Conservation (phyloP, 306 rosid genomes). For the Vicia faba region DNA sequence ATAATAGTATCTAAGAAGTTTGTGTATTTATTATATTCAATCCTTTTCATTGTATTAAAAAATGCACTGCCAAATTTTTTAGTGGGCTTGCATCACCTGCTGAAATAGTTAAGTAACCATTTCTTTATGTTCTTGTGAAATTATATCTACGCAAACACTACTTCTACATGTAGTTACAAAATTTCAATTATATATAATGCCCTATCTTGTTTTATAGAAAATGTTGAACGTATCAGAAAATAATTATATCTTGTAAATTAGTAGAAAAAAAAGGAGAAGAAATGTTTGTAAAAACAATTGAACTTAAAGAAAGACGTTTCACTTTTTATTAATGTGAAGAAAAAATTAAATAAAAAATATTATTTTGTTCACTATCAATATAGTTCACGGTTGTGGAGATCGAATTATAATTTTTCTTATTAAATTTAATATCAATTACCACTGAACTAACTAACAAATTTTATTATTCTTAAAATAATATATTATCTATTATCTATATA, state of each 20-base stretch:
- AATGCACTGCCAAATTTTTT: constrained; percentile 5
- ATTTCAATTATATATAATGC: neutral
- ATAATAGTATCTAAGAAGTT: constrained; percentile 32
- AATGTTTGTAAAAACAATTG: neutral
- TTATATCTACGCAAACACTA: constrained; percentile 23
- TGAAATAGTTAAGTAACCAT: constrained; percentile 11
- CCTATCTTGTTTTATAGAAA: neutral
- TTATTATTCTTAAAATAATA: too few relatives aligned
- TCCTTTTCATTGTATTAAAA: neutral
- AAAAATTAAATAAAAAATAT: too few relatives aligned
- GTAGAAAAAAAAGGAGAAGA: neutral
- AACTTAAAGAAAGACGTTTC: neutral
- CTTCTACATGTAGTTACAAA: neutral
- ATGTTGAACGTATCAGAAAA: neutral
- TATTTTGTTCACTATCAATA: too few relatives aligned
- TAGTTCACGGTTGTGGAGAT: too few relatives aligned
- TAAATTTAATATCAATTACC: too few relatives aligned
- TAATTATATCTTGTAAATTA: neutral
- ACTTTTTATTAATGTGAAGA: too few relatives aligned
- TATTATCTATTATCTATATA: too few relatives aligned
- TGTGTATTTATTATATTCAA: constrained; percentile 6
- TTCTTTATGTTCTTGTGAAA: neutral
- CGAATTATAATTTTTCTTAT: too few relatives aligned
- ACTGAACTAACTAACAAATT: too few relatives aligned
- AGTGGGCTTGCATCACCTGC: constrained; percentile 45